A percentile compares a stretch with the other conserved stretches of the same genome.
Conservation (phyloP, 805 yeast species). For the Starmerella sp. region DNA sequence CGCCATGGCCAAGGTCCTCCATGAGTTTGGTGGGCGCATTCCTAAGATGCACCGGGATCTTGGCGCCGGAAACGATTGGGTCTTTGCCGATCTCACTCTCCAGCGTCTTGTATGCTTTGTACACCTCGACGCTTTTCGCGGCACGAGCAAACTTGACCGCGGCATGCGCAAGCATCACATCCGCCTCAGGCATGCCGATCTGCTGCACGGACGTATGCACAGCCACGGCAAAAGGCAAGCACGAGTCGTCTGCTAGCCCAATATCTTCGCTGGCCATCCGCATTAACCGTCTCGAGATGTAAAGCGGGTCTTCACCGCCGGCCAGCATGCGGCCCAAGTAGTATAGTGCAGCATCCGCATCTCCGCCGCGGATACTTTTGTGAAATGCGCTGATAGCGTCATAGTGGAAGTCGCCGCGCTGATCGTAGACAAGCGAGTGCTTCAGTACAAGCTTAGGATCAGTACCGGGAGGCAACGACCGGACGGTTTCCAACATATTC, state of each 20-base stretch:
- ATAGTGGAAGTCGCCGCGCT: conserved; percentile 84
- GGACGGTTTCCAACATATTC: conserved; percentile 57
- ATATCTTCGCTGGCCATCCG: conserved; percentile 92
- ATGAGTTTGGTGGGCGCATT: conserved; percentile 91
- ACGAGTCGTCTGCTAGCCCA: conserved; percentile 71
- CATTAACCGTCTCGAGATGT: conserved; percentile 81
- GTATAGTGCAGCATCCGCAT: conserved; percentile 80
- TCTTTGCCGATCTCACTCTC: conserved; percentile 45
- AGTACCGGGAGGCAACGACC: conserved; percentile 24
- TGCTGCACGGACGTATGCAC: conserved; percentile 79
- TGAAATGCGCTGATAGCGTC: conserved; percentile 95
- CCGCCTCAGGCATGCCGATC: conserved; percentile 92
- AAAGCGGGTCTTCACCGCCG: conserved; percentile 90
- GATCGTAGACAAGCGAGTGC: conserved; percentile 59
- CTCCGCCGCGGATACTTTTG: conserved; percentile 79
- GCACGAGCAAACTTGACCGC: conserved; percentile 83
- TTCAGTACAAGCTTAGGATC: conserved; percentile 31
- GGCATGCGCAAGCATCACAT: conserved; percentile 79
- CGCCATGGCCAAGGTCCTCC: conserved; percentile 78
- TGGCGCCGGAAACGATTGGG: conserved; percentile 50
- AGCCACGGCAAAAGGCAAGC: conserved; percentile 78
- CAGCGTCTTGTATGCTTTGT: conserved; percentile 66
- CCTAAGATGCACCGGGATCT: conserved; percentile 60
- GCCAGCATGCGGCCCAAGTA: conserved; percentile 78
- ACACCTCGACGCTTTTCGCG: conserved; percentile 74